Evolutionary conservation across 352 stramenopile genomes (phyloP).

Genomic region (Plasmopara halstedii): DNA sequence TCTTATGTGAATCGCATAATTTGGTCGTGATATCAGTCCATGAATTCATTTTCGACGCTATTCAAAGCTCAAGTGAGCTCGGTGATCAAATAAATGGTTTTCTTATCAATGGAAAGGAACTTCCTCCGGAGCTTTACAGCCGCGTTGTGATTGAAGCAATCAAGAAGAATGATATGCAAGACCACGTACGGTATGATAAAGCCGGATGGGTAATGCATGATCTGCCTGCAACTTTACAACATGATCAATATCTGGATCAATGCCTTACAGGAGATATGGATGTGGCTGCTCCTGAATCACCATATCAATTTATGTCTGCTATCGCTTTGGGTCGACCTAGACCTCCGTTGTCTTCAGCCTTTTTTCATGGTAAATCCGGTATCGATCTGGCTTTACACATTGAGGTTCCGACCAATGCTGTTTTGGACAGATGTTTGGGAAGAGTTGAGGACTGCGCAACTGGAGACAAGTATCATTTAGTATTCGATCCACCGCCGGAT

Average conservation of each 20-base stretch:
- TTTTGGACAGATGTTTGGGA: conserved; percentile 55
- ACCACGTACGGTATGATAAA: neutral
- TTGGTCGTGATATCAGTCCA: conserved; percentile 47
- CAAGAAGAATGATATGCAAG: conserved; percentile 7
- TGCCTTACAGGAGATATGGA: conserved; percentile 52
- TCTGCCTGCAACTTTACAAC: conserved; percentile 36
- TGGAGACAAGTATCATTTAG: conserved; percentile 35
- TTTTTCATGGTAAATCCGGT: conserved; percentile 59
- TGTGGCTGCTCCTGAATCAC: conserved; percentile 25
- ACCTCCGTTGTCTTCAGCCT: conserved; percentile 28
- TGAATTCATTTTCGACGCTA: conserved; percentile 23
- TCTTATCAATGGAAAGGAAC: conserved; percentile 28
- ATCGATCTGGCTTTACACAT: conserved; percentile 70
- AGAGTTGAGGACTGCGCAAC: conserved; percentile 44
- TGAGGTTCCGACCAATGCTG: conserved; percentile 21
- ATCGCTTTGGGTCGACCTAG: conserved; percentile 37
- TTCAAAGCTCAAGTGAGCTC: conserved; percentile 25
- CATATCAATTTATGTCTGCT: conserved; percentile 46
- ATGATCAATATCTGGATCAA: conserved; percentile 44
- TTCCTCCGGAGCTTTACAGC: conserved; percentile 50
- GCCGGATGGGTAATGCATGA: conserved; percentile 63
- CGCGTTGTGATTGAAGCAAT: conserved; percentile 40
- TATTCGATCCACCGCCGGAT: conserved; percentile 33
- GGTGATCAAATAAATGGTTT: conserved; percentile 18
- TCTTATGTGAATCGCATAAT: conserved; percentile 43